phyloP scores from a whole-genome alignment of 306 rosid genomes.

The Vigna reflexopilosa region DNA sequence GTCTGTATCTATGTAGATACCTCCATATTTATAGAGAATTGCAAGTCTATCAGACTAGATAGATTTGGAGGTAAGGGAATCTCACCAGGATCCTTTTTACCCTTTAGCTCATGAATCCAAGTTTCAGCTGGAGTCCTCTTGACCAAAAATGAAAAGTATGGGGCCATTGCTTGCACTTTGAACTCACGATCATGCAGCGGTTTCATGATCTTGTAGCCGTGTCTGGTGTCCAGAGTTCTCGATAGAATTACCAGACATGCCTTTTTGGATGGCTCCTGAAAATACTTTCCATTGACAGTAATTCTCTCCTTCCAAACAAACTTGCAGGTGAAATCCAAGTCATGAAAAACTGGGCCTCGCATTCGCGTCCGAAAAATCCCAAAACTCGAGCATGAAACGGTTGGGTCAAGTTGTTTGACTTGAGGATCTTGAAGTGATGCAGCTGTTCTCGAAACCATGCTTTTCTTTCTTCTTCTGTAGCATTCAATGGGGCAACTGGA shows the following conservation, averaged over 20 bases:
- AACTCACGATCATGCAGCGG: conserved; percentile 58
- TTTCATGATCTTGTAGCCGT: conserved; percentile 59
- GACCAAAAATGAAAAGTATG: conserved; percentile 72
- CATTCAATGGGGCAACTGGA: conserved; percentile 54
- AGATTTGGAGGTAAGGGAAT: conserved; percentile 72
- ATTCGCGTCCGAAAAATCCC: conserved; percentile 47
- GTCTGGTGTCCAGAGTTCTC: conserved; percentile 61
- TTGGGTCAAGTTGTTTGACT: conserved; percentile 47
- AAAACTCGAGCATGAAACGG: conserved; percentile 55
- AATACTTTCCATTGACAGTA: conserved; percentile 59
- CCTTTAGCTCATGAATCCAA: conserved; percentile 67
- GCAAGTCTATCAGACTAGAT: conserved; percentile 70
- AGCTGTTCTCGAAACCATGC: conserved; percentile 53
- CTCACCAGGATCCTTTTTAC: conserved; percentile 72
- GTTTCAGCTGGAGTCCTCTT: conserved; percentile 63
- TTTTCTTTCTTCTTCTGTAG: conserved; percentile 54
- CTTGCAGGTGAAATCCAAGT: conserved; percentile 63
- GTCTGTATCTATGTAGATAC: conserved; percentile 68
- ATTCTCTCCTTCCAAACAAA: conserved; percentile 57
- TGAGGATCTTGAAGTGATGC: conserved; percentile 54
- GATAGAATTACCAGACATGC: conserved; percentile 70
- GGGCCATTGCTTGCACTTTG: conserved; percentile 65
- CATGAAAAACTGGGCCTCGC: conserved; percentile 66
- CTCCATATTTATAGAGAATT: conserved; percentile 72
- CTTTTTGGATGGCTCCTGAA: conserved; percentile 62